A percentile compares a stretch with the other conserved stretches of the same genome.
Conservation (phyloP, 139 green algal genomes). For the Monoraphidium neglectum region DNA sequence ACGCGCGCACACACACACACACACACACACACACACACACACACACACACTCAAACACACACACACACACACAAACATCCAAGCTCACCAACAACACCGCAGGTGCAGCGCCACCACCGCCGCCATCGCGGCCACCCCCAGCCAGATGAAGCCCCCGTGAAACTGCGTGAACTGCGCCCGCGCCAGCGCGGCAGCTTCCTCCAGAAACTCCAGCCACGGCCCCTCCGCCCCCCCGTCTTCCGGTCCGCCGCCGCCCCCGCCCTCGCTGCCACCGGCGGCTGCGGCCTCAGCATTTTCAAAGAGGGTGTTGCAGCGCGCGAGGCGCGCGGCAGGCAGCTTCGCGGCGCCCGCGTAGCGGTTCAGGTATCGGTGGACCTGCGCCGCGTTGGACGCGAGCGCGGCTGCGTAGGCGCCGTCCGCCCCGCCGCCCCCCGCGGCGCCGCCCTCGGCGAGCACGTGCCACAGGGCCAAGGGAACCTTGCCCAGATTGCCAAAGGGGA, state of each 20-base stretch:
- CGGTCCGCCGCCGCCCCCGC: neutral
- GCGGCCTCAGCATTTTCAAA: constrained; percentile 5
- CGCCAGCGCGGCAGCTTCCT: constrained; percentile 53
- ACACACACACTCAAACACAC: too few species aligned
- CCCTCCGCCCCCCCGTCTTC: constrained; percentile 8
- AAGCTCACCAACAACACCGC: constrained; percentile 8
- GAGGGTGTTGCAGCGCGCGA: constrained; percentile 34
- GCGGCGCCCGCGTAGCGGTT: constrained; percentile 55
- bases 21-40: too few species aligned
- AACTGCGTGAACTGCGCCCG: constrained; percentile 80
- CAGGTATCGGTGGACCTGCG: constrained; percentile 76
- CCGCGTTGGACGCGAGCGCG: constrained; percentile 26
- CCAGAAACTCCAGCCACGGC: constrained; percentile 46
- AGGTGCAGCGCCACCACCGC: constrained; percentile 41
- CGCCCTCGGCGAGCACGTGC: constrained; percentile 23
- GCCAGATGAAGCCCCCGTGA: constrained; percentile 44
- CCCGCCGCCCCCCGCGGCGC: neutral
- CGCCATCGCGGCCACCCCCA: constrained; percentile 53
- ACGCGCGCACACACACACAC: too few species aligned
- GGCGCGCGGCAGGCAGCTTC: constrained; percentile 38
- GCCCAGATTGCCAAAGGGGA: constrained; percentile 84
- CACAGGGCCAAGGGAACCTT: constrained; percentile 63
- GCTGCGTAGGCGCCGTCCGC: constrained; percentile 13
- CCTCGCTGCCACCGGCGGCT: constrained; percentile 5
- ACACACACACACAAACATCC: too few species aligned